Conservation (phyloP, 2,329 filamentous ascomycete genomes). For the Pestalotiopsis fici region DNA sequence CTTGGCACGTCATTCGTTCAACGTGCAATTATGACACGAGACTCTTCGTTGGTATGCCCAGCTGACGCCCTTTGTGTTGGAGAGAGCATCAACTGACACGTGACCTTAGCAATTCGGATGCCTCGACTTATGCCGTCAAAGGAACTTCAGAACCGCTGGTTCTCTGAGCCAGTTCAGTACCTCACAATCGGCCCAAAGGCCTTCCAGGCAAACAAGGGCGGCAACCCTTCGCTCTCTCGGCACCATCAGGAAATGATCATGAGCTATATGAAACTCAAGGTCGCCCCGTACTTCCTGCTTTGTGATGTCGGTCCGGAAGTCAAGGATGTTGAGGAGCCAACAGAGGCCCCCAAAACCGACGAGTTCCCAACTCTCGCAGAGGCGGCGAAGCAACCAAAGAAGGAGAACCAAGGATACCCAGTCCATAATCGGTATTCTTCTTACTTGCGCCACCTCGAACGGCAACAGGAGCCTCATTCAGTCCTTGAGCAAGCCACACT, state of each 20-base stretch:
- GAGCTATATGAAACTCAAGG: conserved; percentile 65
- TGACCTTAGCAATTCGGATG: conserved; percentile 52
- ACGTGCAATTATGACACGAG: conserved; percentile 83
- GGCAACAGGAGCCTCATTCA: conserved; percentile 68
- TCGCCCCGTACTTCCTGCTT: conserved; percentile 64
- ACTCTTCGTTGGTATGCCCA: conserved; percentile 77
- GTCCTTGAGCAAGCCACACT: conserved; percentile 53
- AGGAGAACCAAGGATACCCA: conserved; percentile 43
- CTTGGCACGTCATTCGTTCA: conserved; percentile 85
- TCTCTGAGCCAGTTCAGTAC: conserved; percentile 67
- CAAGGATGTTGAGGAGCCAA: conserved; percentile 28
- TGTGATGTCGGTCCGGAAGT: conserved; percentile 58
- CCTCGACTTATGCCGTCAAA: conserved; percentile 60
- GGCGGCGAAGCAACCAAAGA: conserved; percentile 46
- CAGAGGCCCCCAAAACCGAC: conserved; percentile 39
- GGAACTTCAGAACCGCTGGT: conserved; percentile 67
- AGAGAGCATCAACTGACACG: conserved; percentile 11
- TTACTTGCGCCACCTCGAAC: conserved; percentile 84
- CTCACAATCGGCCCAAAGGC: conserved; percentile 53
- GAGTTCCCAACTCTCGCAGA: conserved; percentile 74
- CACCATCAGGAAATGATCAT: conserved; percentile 63
- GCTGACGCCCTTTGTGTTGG: not conserved
- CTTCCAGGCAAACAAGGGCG: conserved; percentile 62
- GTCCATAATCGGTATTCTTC: conserved; percentile 57
- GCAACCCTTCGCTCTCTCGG: conserved; percentile 62